These are phyloP conservation scores for Cyberlindnera lachancei DNA, from an alignment of 805 yeast species.

Conservation along the genomic window DNA sequence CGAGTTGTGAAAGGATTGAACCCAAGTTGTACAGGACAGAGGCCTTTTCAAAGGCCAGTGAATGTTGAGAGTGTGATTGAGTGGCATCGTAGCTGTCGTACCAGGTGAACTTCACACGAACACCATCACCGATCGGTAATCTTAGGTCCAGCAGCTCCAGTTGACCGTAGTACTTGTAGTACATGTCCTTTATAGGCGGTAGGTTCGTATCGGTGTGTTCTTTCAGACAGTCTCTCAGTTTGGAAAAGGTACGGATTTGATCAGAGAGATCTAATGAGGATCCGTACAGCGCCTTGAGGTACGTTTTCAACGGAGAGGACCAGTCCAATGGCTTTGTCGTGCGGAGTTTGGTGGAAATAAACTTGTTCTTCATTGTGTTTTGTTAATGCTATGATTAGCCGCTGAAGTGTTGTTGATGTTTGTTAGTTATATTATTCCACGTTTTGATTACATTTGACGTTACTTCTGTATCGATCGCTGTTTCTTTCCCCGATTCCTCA, in stretches of 20 bases:
- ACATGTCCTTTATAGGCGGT: constrained; percentile 41
- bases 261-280: constrained; percentile 44
- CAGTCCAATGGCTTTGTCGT: constrained; percentile 57
- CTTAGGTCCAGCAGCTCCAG: constrained; percentile 74
- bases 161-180: constrained; percentile 71
- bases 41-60: constrained; percentile 88
- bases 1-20: constrained; percentile 47
- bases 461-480: no score
- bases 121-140: constrained; percentile 54
- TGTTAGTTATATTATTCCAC: no score
- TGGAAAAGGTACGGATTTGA: constrained; percentile 51
- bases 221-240: constrained; percentile 28
- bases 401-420: not conserved
- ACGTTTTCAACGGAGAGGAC: constrained; percentile 50
- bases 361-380: constrained; percentile 13
- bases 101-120: constrained; percentile 69
- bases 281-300: constrained; percentile 59
- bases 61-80: constrained; percentile 55
- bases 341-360: constrained; percentile 25
- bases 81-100: constrained; percentile 55
- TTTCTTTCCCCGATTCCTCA: no score
- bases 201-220: constrained; percentile 42
- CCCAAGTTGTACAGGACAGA: constrained; percentile 74
- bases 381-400: not conserved
- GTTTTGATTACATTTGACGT: no score